These are phyloP conservation scores for Adansonia madagascariensis DNA, from an alignment of 441 rosid species.

Conservation along the genomic window DNA sequence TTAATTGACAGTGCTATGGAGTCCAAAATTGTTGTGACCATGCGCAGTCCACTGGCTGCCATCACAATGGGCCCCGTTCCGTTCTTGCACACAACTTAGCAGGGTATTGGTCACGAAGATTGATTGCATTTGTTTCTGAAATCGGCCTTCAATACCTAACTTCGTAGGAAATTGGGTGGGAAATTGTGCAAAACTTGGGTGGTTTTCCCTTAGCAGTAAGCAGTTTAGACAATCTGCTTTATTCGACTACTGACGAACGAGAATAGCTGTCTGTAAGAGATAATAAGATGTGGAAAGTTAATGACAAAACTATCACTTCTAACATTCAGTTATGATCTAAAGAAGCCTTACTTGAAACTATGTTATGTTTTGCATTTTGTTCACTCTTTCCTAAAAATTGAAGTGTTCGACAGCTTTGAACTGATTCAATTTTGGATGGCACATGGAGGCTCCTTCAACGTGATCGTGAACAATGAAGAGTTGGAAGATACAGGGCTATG, in stretches of 20 bases:
- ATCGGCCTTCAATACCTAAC: conserved; percentile 22
- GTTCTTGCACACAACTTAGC: conserved; percentile 1
- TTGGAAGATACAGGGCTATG: conserved; percentile 29
- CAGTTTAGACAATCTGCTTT: neutral
- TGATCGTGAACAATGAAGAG: neutral
- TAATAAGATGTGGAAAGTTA: neutral
- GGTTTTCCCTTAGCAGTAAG: neutral
- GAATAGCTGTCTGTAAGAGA: neutral
- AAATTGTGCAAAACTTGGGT: conserved; percentile 6
- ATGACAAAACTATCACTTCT: neutral
- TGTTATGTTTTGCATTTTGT: conserved; percentile 31
- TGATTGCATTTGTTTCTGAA: conserved; percentile 23
- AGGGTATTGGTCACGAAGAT: conserved; percentile 7
- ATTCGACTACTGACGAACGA: neutral
- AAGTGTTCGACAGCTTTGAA: neutral
- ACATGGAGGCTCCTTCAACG: conserved; percentile 8
- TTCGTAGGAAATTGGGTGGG: conserved; percentile 24
- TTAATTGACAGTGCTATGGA: too few relatives aligned
- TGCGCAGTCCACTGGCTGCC: too few relatives aligned
- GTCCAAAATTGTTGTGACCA: too few relatives aligned
- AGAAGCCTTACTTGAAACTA: conserved; percentile 23
- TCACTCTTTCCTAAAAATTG: conserved; percentile 32
- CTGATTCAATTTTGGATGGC: conserved; percentile 28
- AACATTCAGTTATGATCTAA: conserved; percentile 24
- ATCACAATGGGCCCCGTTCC: neutral